Evolutionary conservation across 202 grass and related monocot species (phyloP).

Genomic region (Schoenoplectus tabernaemontani): DNA sequence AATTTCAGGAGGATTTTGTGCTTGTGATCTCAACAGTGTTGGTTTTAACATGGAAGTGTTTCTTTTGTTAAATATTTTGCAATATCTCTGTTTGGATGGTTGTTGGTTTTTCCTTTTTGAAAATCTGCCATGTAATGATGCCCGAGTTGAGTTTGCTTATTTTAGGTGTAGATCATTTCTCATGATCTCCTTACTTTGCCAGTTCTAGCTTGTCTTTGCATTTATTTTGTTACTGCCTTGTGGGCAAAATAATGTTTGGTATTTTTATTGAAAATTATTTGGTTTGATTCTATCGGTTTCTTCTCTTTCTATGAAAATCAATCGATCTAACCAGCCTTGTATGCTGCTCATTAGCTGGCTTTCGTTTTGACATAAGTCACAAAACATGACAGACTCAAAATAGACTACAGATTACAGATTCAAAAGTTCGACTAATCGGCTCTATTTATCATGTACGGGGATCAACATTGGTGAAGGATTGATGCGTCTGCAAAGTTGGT

Average conservation of each 20-base stretch:
- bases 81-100: background rate
- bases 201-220: background rate
- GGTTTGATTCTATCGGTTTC: background rate
- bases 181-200: background rate
- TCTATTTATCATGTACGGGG: no score
- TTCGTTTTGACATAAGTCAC: no score
- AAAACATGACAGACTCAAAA: no score
- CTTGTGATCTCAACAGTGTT: background rate
- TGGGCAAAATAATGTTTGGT: background rate
- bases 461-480: no score
- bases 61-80: background rate
- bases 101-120: background rate
- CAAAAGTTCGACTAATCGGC: no score
- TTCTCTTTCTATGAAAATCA: background rate
- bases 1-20: conserved; percentile 1
- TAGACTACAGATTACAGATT: no score
- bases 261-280: background rate
- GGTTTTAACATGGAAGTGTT: background rate
- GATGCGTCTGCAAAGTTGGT: no score
- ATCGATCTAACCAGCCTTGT: background rate
- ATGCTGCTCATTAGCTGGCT: no score
- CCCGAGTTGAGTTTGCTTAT: background rate
- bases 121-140: background rate
- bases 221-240: background rate
- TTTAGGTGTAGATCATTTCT: background rate